These are phyloP conservation scores for Penicillium roqueforti DNA, from an alignment of 495 filamentous ascomycete species.

Conservation along the genomic window DNA sequence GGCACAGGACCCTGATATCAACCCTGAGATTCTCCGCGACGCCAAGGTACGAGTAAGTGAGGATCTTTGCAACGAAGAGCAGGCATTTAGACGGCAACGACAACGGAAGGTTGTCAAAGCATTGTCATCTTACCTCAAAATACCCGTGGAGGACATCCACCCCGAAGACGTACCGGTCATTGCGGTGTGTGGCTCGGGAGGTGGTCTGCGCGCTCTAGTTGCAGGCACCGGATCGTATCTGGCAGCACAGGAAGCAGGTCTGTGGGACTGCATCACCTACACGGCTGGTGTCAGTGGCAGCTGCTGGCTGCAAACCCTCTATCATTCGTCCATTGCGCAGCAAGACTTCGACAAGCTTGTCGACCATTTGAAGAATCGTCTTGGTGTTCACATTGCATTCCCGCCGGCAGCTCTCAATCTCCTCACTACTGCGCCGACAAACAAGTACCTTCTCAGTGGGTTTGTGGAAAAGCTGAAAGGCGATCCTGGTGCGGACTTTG, in stretches of 20 bases:
- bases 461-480: slow-evolving; percentile 86
- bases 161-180: slow-evolving; percentile 90
- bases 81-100: slow-evolving; percentile 61
- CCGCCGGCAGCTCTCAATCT: slow-evolving; percentile 76
- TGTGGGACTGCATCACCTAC: slow-evolving; percentile 92
- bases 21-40: slow-evolving; percentile 79
- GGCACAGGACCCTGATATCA: slow-evolving; percentile 71
- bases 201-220: slow-evolving; percentile 83
- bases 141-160: slow-evolving; percentile 76
- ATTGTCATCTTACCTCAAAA: slow-evolving; percentile 72
- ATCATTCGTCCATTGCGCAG: slow-evolving; percentile 74
- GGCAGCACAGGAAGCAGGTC: slow-evolving; percentile 72
- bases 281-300: slow-evolving; percentile 92
- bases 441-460: slow-evolving; percentile 84
- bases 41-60: slow-evolving; percentile 76
- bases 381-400: slow-evolving; percentile 86
- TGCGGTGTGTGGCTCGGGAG: slow-evolving; percentile 89
- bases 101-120: slow-evolving; percentile 62
- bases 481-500: slow-evolving; percentile 74
- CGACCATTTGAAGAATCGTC: slow-evolving; percentile 77
- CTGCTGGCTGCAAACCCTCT: slow-evolving; percentile 91
- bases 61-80: slow-evolving; percentile 81
- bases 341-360: slow-evolving; percentile 62
- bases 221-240: slow-evolving; percentile 82
- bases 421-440: slow-evolving; percentile 77